Evolutionary conservation across 1,284 basidiomycete species (phyloP), one percentile per base, ranked within the genome.

Genomic region (Sporisorium sorghi): DNA sequence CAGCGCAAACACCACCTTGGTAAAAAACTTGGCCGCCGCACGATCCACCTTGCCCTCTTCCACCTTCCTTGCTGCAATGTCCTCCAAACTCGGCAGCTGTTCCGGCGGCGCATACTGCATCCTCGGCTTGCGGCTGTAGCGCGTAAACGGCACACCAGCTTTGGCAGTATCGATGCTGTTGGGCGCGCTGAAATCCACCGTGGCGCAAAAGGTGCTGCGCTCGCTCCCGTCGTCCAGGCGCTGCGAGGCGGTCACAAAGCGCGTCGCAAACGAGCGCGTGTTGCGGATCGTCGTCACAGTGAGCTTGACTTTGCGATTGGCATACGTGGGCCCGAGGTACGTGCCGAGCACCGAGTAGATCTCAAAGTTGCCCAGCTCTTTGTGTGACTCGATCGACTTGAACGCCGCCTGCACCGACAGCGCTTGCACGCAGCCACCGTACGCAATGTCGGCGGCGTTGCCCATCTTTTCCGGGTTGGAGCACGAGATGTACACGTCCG

Each of bases 261-360:
- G 75, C 3, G 80, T 82, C 0, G 58, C 60, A 46, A 82, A 82
- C 3, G 76, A 69, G 14, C 80, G 74, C 1, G 80, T 82, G 47
- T 65, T 65, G 30, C 80, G 74, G 15, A 82, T 42, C 17, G 48
- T 40, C 12, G 32, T 37, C 15, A 82, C 79, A 17, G 54, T 58
- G 24, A 75, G 69, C 23, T 70, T 70, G 37, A 74, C 79, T 5
- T 58, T 71, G 19, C 56, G 61, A 35, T 78, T 57, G 15, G 76
- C 51, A 5, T 52, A 42, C 8, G 75, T 76, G 5, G 80, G 79
- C 1, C 80, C 79, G 7, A 80, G 69, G 30, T 76, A 82, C 51
- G 66, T 71, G 39, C 77, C 79, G 1, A 67, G 43, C 2, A 79
- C 11, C n/a, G 80, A 80, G 47, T 79, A 79, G 42, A 78, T 74